These are phyloP conservation scores for Skeletonema grethae DNA, from an alignment of 108 stramenopile species.

Conservation along the genomic window DNA sequence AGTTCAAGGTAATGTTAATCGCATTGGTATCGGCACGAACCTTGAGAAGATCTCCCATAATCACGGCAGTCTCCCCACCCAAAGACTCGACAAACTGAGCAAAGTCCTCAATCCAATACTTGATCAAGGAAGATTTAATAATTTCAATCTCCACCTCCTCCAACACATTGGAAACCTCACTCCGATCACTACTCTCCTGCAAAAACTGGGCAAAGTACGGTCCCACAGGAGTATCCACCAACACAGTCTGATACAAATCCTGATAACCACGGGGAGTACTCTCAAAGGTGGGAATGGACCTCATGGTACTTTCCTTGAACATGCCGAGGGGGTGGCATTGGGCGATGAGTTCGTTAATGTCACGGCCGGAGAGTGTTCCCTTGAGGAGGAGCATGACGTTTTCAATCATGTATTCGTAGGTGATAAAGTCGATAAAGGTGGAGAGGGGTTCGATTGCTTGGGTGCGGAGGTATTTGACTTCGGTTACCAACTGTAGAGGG, in stretches of 20 bases:
- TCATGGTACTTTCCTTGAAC: constrained; percentile 98
- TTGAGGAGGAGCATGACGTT: constrained; percentile 99
- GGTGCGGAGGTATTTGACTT: constrained; percentile 97
- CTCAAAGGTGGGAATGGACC: constrained; percentile 96
- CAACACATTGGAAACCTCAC: constrained; percentile 88
- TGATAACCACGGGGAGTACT: constrained; percentile 91
- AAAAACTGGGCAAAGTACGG: constrained; percentile 94
- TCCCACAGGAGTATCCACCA: constrained; percentile 99
- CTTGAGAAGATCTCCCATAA: constrained; percentile 96
- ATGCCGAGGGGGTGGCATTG: constrained; percentile 99
- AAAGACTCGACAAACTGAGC: constrained; percentile 75
- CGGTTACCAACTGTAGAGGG: constrained; percentile 83
- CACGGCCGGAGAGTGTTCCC: constrained; percentile 93
- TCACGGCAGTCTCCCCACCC: constrained; percentile 93
- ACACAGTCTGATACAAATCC: constrained; percentile 97
- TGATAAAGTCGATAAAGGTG: constrained; percentile 98
- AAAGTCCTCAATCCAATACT: constrained; percentile 99
- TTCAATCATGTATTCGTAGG: constrained; percentile 99
- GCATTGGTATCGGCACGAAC: constrained; percentile 97
- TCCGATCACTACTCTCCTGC: constrained; percentile 66
- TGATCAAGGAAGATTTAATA: constrained; percentile 97
- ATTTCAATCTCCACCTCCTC: constrained; percentile 99
- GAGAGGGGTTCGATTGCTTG: constrained; percentile 95
- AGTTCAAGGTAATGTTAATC: constrained; percentile 99
- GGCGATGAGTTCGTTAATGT: constrained; percentile 95